A percentile compares a stretch with the other conserved stretches of the same genome.
phyloP scores from a whole-genome alignment of 179 eudicot genomes.

The Camellia oleifera region DNA sequence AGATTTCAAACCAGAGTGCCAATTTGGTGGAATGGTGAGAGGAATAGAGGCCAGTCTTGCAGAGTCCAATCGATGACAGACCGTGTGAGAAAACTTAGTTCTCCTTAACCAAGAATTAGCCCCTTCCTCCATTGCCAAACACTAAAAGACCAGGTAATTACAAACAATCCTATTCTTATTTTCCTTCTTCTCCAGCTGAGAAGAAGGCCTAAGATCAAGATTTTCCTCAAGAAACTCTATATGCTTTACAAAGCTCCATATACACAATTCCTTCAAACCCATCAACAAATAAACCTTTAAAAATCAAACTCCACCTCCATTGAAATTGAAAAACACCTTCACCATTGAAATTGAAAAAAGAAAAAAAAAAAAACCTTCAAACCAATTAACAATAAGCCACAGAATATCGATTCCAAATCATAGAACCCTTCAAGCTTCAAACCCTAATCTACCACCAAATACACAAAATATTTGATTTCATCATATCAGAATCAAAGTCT shows the following conservation, averaged over 20 bases:
- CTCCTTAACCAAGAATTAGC: constrained; percentile 83
- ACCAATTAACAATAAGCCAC: constrained; percentile 11
- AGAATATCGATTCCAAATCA: constrained; percentile 13
- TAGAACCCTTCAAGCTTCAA: not conserved
- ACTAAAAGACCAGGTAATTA: constrained; percentile 20
- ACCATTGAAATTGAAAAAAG: constrained; percentile 8
- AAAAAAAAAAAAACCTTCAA: constrained; percentile 1
- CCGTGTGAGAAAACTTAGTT: constrained; percentile 82
- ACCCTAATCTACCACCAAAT: not conserved
- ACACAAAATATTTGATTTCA: not conserved
- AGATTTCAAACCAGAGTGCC: constrained; percentile 28
- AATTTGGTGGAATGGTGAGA: constrained; percentile 26
- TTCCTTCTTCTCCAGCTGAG: constrained; percentile 14
- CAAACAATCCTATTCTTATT: constrained; percentile 11
- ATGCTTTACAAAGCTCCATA: constrained; percentile 20
- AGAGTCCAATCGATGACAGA: constrained; percentile 75
- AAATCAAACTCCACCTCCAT: constrained; percentile 16
- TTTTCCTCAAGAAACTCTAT: constrained; percentile 14
- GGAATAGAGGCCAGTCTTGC: constrained; percentile 46
- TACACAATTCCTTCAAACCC: constrained; percentile 29
- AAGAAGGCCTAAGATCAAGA: constrained; percentile 12
- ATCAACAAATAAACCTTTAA: constrained; percentile 29
- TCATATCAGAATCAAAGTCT: not conserved
- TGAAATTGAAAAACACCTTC: constrained; percentile 16
- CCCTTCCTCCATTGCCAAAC: constrained; percentile 64